Evolutionary conservation across 805 yeast species (phyloP).

Genomic region (Millerago galiae): DNA sequence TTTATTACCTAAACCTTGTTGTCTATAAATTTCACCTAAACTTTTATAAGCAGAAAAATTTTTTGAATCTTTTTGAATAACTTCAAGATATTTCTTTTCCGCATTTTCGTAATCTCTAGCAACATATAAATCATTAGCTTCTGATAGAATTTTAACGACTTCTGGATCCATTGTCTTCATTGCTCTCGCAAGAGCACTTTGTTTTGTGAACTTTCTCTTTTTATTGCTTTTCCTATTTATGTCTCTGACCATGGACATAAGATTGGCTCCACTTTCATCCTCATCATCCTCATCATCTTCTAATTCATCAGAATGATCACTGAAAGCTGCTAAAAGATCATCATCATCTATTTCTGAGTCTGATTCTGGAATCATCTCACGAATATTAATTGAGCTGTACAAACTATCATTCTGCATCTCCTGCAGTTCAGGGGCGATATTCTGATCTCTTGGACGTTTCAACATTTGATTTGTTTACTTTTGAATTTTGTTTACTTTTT

Average conservation of each 20-base stretch:
- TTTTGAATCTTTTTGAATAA: constrained; percentile 69
- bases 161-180: constrained; percentile 60
- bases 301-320: constrained; percentile 23
- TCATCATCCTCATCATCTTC: constrained; percentile 32
- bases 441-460: neutral
- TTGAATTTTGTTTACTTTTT: too few relatives aligned
- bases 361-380: constrained; percentile 16
- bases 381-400: constrained; percentile 28
- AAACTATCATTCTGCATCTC: constrained; percentile 5
- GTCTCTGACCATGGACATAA: constrained; percentile 58
- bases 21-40: constrained; percentile 73
- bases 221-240: constrained; percentile 26
- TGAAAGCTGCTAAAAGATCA: constrained; percentile 32
- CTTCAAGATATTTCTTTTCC: constrained; percentile 53
- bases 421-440: constrained; percentile 3
- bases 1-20: constrained; percentile 59
- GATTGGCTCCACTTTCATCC: constrained; percentile 36
- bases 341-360: constrained; percentile 12
- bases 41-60: constrained; percentile 83
- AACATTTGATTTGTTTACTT: neutral
- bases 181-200: constrained; percentile 27
- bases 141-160: constrained; percentile 55
- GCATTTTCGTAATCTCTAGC: constrained; percentile 54
- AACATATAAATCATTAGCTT: constrained; percentile 80
- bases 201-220: constrained; percentile 24